Evolutionary conservation across 2,329 filamentous ascomycete species (phyloP).

Genomic region (Cryphonectria naterciae): DNA sequence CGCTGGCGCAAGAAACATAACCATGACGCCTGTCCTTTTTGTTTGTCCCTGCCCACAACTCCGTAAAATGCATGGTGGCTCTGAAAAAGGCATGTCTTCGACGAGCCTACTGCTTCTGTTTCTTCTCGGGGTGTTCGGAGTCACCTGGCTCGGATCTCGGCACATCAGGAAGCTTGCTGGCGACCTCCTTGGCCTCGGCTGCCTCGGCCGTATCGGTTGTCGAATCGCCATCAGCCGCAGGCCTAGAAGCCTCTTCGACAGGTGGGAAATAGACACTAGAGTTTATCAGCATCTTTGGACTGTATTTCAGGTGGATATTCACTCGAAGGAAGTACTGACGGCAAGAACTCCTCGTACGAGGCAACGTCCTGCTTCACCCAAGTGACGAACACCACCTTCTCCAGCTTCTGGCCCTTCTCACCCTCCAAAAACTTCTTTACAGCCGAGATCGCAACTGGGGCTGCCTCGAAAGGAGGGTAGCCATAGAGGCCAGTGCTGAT

Average conservation of each 20-base stretch:
- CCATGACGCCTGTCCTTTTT: slow-evolving; percentile 11
- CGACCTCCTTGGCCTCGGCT: slow-evolving; percentile 34
- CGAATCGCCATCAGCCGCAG: slow-evolving; percentile 11
- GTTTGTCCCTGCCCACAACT: slow-evolving; percentile 12
- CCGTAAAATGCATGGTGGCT: slow-evolving; percentile 19
- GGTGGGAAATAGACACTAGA: slow-evolving; percentile 39
- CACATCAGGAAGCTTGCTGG: slow-evolving; percentile 35
- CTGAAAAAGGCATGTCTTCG: background rate
- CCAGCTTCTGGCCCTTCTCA: slow-evolving; percentile 55
- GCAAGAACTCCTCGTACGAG: slow-evolving; percentile 71
- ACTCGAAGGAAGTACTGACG: slow-evolving; percentile 61
- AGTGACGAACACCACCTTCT: slow-evolving; percentile 82
- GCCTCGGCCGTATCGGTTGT: slow-evolving; percentile 20
- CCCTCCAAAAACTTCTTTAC: slow-evolving; percentile 60
- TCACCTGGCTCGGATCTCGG: slow-evolving; percentile 35
- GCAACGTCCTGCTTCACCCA: slow-evolving; percentile 78
- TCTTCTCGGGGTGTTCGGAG: slow-evolving; percentile 34
- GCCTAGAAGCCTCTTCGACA: slow-evolving; percentile 27
- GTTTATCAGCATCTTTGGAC: background rate
- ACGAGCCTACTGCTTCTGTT: slow-evolving; percentile 31
- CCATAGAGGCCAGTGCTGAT: slow-evolving; percentile 91
- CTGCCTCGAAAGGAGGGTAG: slow-evolving; percentile 77
- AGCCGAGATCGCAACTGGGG: slow-evolving; percentile 67
- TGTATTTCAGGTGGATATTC: rapidly evolving
- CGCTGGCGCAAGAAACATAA: background rate